Conservation (phyloP, 441 rosid species). For the Syzygium syzygioides region DNA sequence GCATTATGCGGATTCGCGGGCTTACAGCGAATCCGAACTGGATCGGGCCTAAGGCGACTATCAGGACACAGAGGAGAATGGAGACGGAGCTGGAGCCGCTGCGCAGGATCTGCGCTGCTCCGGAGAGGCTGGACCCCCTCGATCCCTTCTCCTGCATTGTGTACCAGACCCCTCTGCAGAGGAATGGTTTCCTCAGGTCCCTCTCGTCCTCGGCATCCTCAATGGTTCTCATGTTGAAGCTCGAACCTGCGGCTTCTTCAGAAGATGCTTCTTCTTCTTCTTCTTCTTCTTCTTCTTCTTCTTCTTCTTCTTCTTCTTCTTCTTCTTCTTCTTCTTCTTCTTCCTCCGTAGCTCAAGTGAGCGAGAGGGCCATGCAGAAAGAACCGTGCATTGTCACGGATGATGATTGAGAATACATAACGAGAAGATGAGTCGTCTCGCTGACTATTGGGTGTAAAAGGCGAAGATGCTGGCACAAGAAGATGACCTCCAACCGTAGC, state of each 20-base stretch:
- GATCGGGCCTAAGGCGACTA: conserved; percentile 87
- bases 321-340: not conserved
- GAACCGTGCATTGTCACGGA: not conserved
- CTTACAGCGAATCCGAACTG: conserved; percentile 88
- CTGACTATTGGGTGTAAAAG: not conserved
- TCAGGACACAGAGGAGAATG: conserved; percentile 69
- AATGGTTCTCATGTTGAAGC: not conserved
- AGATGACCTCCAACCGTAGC: not conserved
- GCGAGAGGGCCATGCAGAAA: not conserved
- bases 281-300: no score
- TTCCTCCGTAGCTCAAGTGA: not conserved
- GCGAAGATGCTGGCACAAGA: not conserved
- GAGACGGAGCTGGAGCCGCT: conserved; percentile 61
- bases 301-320: no score
- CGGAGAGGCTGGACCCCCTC: conserved; percentile 56
- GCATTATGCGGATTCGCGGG: not conserved
- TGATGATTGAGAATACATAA: not conserved
- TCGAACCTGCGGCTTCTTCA: not conserved
- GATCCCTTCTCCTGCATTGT: conserved; percentile 29
- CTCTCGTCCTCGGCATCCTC: not conserved
- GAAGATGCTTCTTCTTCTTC: not conserved
- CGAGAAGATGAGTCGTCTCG: not conserved
- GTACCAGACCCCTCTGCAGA: conserved; percentile 83
- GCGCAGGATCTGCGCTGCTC: conserved; percentile 40
- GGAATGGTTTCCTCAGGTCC: conserved; percentile 66